Base-by-base conservation (phyloP, 352 stramenopile genomes). In the Globisporangium okanoganense region DNA sequence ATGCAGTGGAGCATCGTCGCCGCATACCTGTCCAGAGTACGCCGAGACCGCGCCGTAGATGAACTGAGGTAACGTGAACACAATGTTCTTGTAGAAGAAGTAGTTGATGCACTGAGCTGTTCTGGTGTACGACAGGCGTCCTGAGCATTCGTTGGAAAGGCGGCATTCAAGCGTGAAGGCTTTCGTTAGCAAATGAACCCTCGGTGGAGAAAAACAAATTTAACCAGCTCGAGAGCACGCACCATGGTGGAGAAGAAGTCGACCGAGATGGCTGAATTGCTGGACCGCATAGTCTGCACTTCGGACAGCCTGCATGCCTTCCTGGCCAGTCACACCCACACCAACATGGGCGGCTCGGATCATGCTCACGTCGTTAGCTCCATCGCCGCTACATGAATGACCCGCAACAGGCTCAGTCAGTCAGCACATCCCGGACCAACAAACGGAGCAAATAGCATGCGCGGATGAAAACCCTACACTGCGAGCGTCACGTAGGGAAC, bases 21-120 rank as follows among this genome's bases (percentile, higher is more conserved):
- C 35, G 50, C 62, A 2, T 70, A 93, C 81, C 78, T 88, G 82
- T 14, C 70, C 85, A 43, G 75, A 98, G 61, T 97, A 98, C 14
- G 87, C 80, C 12, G 89, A 97, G 56, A 82, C 72, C 16, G 94
- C 67, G 35, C 87, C 78, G 63, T 85, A 97, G 50, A 94, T 85
- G 64, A 97, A 97, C 61, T 97, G 85, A 4, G 80, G 78, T 7
- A 97, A 55, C 8, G 90, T 96, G 56, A 98, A 92, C 4, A 96
- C 81, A 52, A 98, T 90, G 75, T 99, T 99, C 78, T 99, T 99
- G 90, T 99, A 99, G 72, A 99, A 99, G 57, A 98, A 98, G 64
- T 98, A 99, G 43, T 98, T 88, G 71, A 99, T 96, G 51, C 97
- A 93, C 61, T 97, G 92, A 20, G 86, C 88, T 55, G 97, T 96